Evolutionary conservation across 176 grass and related monocot genomes (phyloP), one percentile per base, ranked within the genome.

Genomic region (Elaeis guineensis): DNA sequence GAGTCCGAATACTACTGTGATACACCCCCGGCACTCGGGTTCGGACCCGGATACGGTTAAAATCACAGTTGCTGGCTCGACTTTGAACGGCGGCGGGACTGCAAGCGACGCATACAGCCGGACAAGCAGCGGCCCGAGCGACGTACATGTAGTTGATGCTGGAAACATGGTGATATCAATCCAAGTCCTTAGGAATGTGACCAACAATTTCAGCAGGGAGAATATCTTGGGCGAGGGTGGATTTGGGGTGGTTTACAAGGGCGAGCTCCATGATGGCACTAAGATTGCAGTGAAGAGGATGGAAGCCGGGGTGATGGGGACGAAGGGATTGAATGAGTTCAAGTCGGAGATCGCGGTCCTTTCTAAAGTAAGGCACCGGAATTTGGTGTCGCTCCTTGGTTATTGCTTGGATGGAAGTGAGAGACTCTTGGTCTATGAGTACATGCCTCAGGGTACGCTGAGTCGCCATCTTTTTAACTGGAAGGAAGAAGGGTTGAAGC

Each of bases 91-190:
- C 2, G 77, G 62, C 1, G 59, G 59, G 55, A 49, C 72, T 8
- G 29, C 74, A 5, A 90, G 52, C 12, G 86, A 95, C 62, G 55
- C 69, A 54, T 25, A 77, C 63, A 80, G 76, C 74, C 77, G 73
- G 19, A 77, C 74, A 4, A 81, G 77, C 52, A 95, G 61, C 51
- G 86, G 35, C 35, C 80, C 80, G 7, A 69, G 75, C 5, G 80
- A 90, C 30, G 82, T 95, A 22, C 86, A 90, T 75, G 91, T 95
- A n/a, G 80, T 87, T 23, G 91, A 95, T 51, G 61, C 78, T 66
- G 91, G 91, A 72, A 95, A 95, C 75, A 95, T 95, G 86, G 91
- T 95, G 15, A 95, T 95, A 75, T 95, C 91, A 0, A 95, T 95
- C 30, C 91, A 95, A 62, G 91, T 95, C 49, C 91, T 95, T 19